Conservation (phyloP, 2,329 filamentous ascomycete species). For the Plectosphaerella cucumerina region DNA sequence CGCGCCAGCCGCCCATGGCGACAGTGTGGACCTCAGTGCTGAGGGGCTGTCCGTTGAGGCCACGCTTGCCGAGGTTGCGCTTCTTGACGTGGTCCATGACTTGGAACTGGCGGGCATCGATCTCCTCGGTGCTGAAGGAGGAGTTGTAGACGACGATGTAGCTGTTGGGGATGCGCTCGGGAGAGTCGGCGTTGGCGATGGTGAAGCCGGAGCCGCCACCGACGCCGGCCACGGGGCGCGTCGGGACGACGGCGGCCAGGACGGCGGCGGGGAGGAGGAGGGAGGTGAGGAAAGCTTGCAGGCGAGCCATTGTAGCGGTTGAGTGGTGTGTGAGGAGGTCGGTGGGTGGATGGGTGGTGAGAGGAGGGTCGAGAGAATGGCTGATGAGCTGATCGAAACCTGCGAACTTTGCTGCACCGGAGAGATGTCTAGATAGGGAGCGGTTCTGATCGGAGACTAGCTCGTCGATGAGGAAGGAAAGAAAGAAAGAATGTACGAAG, state of each 20-base stretch:
- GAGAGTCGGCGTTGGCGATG: slow-evolving; percentile 44
- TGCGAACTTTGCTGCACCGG: slow-evolving; percentile 1
- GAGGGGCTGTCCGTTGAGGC: slow-evolving; percentile 39
- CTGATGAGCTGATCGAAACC: slow-evolving; percentile 2
- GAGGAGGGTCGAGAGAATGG: neutral
- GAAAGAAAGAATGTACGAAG: slow-evolving; percentile 3
- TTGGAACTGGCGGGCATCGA: slow-evolving; percentile 44
- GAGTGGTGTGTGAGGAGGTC: neutral
- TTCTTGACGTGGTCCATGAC: slow-evolving; percentile 48
- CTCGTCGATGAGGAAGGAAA: slow-evolving; percentile 3
- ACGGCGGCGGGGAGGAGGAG: slow-evolving; percentile 16
- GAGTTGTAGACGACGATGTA: slow-evolving; percentile 65
- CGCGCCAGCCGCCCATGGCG: slow-evolving; percentile 46
- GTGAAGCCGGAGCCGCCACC: slow-evolving; percentile 34
- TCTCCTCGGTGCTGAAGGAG: slow-evolving; percentile 41
- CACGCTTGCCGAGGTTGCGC: slow-evolving; percentile 52
- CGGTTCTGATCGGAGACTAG: slow-evolving; percentile 4
- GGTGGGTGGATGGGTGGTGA: neutral
- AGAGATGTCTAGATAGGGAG: neutral
- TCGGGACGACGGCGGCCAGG: slow-evolving; percentile 17
- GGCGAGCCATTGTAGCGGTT: slow-evolving; percentile 17
- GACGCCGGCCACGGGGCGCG: slow-evolving; percentile 14
- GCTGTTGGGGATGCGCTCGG: slow-evolving; percentile 47
- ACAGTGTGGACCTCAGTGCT: slow-evolving; percentile 43
- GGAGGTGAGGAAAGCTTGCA: slow-evolving; percentile 13